Base-by-base conservation (phyloP, 2,329 filamentous ascomycete species). In the Pezicula neosporulosa region DNA sequence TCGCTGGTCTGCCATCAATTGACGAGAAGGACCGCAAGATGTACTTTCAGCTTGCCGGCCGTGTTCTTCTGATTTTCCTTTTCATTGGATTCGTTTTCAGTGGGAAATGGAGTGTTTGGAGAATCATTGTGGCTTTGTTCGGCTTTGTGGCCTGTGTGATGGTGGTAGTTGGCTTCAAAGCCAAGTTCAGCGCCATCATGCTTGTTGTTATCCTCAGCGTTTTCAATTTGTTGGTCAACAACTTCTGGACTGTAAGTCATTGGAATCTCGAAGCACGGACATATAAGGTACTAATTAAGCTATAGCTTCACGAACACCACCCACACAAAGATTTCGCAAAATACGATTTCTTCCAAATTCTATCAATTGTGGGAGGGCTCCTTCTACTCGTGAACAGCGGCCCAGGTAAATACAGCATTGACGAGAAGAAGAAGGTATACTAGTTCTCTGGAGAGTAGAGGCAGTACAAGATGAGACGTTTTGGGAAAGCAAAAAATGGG, bases 391-490 rank as follows among this genome's bases (percentile, higher is more conserved):
- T 97, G 75, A 99, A 99, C 83, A 97, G 94, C 83, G 94, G 94
- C 56, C 94, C 94, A 9, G 94, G 94, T 58, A 92, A 96, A 72
- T 89, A 97, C 80, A 96, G 89, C 71, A 93, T 97, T 72, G 94
- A 99, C 74, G 94, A 99, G 84, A 99, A 99, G 89, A 99, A 99
- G 86, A 99, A 99, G 83, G 94, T 99, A 62, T 99, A 99, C 77
- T 99, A 82, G 55, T 52, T 43, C 21, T 13, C 16, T 36, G 39
- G 50, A 47, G 35, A 44, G 35, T 35, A 37, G 45, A 49, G 39
- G 36, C 41, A 54, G 44, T 19, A 47, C 42, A 43, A 44, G 28
- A 47, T 44, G 33, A 49, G 47, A 54, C 49, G 44, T 53, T 54
- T 35, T 50, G 53, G 50, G 54, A 48, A 56, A 55, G 48, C 46